Percentiles rank a stretch among this genome's conserved stretches.
Conservation (phyloP, 2,329 filamentous ascomycete species). For the Calonectria honghensis region DNA sequence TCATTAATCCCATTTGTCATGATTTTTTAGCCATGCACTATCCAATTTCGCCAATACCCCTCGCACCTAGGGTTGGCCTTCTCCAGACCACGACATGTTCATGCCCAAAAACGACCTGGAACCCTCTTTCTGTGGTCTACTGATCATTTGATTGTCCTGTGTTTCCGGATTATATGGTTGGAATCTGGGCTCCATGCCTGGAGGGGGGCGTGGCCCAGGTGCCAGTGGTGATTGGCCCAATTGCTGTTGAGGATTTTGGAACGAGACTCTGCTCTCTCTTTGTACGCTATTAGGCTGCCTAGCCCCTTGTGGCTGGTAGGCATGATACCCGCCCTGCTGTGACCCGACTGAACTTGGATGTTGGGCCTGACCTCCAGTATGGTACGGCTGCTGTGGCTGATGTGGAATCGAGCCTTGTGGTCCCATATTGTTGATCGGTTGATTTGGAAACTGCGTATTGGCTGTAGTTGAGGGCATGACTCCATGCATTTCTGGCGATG, state of each 20-base stretch:
- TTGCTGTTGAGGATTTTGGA: neutral
- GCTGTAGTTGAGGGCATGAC: neutral
- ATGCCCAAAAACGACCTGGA: neutral
- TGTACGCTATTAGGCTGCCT: neutral
- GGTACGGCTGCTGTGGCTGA: neutral
- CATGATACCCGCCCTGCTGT: neutral
- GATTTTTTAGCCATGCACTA: neutral
- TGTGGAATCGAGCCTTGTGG: neutral
- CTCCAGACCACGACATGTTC: neutral
- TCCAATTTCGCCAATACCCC: neutral
- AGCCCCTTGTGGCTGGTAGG: neutral
- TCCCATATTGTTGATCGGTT: neutral
- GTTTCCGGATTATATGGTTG: neutral
- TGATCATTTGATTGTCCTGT: neutral
- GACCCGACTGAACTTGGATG: neutral
- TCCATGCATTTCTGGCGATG: neutral
- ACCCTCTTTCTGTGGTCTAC: neutral
- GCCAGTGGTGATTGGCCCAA: neutral
- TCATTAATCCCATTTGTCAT: neutral
- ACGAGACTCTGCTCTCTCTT: neutral
- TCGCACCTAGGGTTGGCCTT: neutral
- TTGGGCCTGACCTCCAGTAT: neutral
- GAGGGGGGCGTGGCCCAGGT: neutral
- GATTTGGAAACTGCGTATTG: neutral
- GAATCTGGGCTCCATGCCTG: neutral